These are phyloP conservation scores for Chlamydomonas sp. DNA, from an alignment of 139 green algal species.

Conservation along the genomic window DNA sequence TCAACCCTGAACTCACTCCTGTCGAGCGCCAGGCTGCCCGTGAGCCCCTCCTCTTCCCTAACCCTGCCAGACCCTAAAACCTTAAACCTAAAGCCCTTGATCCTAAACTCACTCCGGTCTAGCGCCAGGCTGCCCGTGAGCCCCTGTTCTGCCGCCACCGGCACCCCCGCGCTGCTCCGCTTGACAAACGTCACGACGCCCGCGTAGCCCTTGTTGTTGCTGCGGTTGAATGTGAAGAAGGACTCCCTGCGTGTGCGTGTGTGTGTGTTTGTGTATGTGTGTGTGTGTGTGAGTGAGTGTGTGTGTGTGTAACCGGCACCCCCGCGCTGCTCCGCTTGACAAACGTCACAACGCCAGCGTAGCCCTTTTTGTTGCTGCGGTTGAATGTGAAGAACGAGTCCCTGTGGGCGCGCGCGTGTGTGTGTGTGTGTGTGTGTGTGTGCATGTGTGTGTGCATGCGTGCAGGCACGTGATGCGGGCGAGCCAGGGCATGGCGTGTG, in stretches of 20 bases:
- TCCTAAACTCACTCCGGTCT: background rate
- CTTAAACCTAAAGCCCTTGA: too few species aligned
- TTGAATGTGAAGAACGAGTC: constrained; percentile 8
- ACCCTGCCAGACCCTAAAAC: too few species aligned
- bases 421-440: background rate
- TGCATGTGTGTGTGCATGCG: too few species aligned
- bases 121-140: background rate
- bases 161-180: background rate
- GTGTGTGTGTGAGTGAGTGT: background rate
- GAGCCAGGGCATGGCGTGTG: background rate
- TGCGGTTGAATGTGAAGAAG: constrained; percentile 7
- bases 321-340: background rate
- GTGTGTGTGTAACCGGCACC: too few species aligned
- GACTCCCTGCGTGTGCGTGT: background rate
- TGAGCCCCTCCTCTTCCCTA: too few species aligned
- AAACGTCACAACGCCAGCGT: constrained; percentile 6
- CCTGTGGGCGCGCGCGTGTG: background rate
- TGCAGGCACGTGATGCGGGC: too few species aligned
- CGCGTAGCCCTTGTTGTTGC: background rate
- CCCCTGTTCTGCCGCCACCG: background rate
- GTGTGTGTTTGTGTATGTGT: background rate
- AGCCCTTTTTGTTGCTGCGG: background rate
- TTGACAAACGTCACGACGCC: constrained; percentile 4
- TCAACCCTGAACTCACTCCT: too few species aligned
- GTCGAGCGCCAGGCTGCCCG: too few species aligned